Percentiles rank a stretch among this genome's conserved stretches.
Conservation (phyloP, 2,329 filamentous ascomycete species). For the Scedosporium minutisporum region DNA sequence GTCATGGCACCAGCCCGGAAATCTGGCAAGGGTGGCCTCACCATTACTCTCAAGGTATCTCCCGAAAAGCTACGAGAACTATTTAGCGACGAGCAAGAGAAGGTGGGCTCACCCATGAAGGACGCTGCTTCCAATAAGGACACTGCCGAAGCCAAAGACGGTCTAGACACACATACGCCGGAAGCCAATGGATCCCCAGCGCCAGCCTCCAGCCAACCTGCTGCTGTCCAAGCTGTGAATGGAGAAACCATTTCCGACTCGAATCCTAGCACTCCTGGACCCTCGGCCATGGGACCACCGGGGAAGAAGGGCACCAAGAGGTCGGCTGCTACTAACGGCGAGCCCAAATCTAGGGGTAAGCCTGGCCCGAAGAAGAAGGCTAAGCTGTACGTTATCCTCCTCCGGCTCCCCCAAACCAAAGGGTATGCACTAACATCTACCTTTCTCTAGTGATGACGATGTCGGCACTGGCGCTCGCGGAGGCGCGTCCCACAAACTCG, state of each 20-base stretch:
- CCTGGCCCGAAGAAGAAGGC: conserved; percentile 96
- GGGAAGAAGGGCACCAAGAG: conserved; percentile 73
- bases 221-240: conserved; percentile 29
- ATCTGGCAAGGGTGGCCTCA: conserved; percentile 18
- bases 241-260: conserved; percentile 51
- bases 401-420: conserved; percentile 1
- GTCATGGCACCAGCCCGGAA: conserved; percentile 9
- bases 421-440: conserved; percentile 9
- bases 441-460: conserved; percentile 50
- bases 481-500: conserved; percentile 66
- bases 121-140: conserved; percentile 16
- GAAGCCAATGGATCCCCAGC: conserved; percentile 33
- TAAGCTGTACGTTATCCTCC: conserved; percentile 61
- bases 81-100: conserved; percentile 30
- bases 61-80: conserved; percentile 41
- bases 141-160: conserved; percentile 19
- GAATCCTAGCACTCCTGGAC: conserved; percentile 47
- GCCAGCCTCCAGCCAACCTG: conserved; percentile 28
- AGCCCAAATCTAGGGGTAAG: conserved; percentile 68
- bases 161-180: conserved; percentile 17
- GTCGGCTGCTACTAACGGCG: conserved; percentile 51
- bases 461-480: conserved; percentile 40
- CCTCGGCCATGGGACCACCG: conserved; percentile 50
- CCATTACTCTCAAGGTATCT: conserved; percentile 45
- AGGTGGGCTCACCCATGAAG: conserved; percentile 34